Conservation (phyloP, 164 flowering plant genomes). For the Tinospora cordifolia region DNA sequence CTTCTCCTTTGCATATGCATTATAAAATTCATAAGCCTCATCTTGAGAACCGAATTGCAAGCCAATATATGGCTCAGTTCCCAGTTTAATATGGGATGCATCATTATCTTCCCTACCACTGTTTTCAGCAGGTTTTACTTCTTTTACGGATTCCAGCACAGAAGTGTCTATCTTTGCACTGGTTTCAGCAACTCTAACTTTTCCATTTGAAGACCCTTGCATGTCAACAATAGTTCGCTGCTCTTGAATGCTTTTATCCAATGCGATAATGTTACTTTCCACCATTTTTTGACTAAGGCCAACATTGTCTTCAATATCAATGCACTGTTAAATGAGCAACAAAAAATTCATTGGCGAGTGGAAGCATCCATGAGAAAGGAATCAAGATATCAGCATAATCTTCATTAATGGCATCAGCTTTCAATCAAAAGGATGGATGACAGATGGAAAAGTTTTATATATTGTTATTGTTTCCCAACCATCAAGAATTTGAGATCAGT, state of each 20-base stretch:
- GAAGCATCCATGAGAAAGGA: not conserved
- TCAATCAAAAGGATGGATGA: not conserved
- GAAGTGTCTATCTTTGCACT: slow-evolving; percentile 1
- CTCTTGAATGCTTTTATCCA: not conserved
- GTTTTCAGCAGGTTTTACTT: slow-evolving; percentile 3
- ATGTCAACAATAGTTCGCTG: not conserved
- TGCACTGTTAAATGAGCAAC: not conserved
- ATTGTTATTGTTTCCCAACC: not conserved
- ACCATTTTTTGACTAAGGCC: slow-evolving; percentile 5
- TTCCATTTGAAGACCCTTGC: not conserved
- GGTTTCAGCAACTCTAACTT: slow-evolving; percentile 6
- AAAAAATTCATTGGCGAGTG: not conserved
- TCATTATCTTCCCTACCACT: slow-evolving; percentile 6
- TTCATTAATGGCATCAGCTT: not conserved
- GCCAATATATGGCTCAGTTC: slow-evolving; percentile 13
- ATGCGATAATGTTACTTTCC: not conserved
- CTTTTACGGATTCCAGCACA: not conserved
- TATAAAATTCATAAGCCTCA: slow-evolving; percentile 16
- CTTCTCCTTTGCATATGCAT: slow-evolving; percentile 16
- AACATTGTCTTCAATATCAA: slow-evolving; percentile 3
- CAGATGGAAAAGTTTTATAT: not conserved
- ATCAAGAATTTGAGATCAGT: not conserved
- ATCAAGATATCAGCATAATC: not conserved
- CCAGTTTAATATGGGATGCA: slow-evolving; percentile 10
- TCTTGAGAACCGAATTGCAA: slow-evolving; percentile 13